Evolutionary conservation across 768 basidiomycete genomes (phyloP).

Genomic region (Pleurotus giganteus): DNA sequence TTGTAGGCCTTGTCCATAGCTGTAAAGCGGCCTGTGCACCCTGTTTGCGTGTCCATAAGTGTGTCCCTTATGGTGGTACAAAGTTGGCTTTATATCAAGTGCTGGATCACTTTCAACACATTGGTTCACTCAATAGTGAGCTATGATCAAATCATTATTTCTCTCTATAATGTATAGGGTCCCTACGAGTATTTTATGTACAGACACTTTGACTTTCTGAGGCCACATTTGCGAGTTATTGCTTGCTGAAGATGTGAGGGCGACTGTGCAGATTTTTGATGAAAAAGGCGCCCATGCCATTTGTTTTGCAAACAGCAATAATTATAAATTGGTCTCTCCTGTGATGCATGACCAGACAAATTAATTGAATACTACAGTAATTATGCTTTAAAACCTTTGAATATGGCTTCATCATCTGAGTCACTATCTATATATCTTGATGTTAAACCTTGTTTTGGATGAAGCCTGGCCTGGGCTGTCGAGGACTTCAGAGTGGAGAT

Average conservation of each 20-base stretch:
- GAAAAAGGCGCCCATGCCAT: neutral
- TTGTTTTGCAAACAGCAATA: neutral
- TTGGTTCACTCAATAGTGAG: too few relatives aligned
- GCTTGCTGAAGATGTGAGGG: neutral
- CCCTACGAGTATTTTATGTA: neutral
- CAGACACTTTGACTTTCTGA: neutral
- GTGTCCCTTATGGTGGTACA: too few relatives aligned
- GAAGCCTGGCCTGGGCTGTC: constrained; percentile 21
- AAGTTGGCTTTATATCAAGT: too few relatives aligned
- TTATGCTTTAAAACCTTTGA: constrained; percentile 58
- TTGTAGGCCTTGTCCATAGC: too few relatives aligned
- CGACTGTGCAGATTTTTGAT: neutral
- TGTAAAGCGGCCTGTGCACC: too few relatives aligned
- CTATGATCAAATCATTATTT: too few relatives aligned
- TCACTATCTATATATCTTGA: constrained; percentile 55
- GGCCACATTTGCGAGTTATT: neutral
- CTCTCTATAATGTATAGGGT: too few relatives aligned
- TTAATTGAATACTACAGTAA: too few relatives aligned
- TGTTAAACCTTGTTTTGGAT: constrained; percentile 27
- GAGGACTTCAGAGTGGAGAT: constrained; percentile 17
- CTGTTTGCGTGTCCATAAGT: too few relatives aligned
- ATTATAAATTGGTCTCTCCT: too few relatives aligned
- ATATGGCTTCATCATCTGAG: constrained; percentile 70
- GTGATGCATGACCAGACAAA: too few relatives aligned
- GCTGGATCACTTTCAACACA: too few relatives aligned